A percentile compares a stretch with the other conserved stretches of the same genome.
These are phyloP conservation scores for Solanum pinnatisectum DNA, from an alignment of 257 asterid genomes.

Conservation along the genomic window DNA sequence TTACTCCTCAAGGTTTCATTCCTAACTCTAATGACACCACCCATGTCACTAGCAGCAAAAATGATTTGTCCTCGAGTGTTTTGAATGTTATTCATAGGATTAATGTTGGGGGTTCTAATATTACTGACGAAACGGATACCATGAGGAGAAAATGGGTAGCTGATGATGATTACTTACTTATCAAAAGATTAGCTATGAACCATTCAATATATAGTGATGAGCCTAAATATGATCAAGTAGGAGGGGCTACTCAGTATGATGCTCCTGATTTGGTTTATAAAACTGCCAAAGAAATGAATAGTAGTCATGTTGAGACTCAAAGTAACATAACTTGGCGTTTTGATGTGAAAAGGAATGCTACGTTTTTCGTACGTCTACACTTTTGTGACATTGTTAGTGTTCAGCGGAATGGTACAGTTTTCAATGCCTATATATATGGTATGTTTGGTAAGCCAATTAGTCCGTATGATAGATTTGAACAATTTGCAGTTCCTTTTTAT, in stretches of 20 bases:
- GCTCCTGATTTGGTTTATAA: constrained; percentile 47
- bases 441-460: neutral
- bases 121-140: constrained; percentile 21
- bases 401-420: neutral
- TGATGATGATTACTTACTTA: constrained; percentile 27
- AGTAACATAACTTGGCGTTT: constrained; percentile 36
- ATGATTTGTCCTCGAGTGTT: neutral
- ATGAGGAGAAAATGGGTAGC: constrained; percentile 44
- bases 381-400: constrained; percentile 39
- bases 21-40: neutral
- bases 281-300: constrained; percentile 33
- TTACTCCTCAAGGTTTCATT: constrained; percentile 25
- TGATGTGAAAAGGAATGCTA: constrained; percentile 11
- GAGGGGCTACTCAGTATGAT: constrained; percentile 5
- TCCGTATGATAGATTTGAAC: neutral
- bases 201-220: accelerated
- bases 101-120: constrained; percentile 38
- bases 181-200: neutral
- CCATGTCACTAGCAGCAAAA: neutral
- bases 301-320: neutral
- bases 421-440: constrained; percentile 19
- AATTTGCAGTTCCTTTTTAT: constrained; percentile 25
- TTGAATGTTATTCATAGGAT: constrained; percentile 37
- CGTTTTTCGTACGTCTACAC: constrained; percentile 36
- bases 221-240: neutral